phyloP scores from a whole-genome alignment of 208 protist genomes.

The Leptomonas pyrrhocoris region DNA sequence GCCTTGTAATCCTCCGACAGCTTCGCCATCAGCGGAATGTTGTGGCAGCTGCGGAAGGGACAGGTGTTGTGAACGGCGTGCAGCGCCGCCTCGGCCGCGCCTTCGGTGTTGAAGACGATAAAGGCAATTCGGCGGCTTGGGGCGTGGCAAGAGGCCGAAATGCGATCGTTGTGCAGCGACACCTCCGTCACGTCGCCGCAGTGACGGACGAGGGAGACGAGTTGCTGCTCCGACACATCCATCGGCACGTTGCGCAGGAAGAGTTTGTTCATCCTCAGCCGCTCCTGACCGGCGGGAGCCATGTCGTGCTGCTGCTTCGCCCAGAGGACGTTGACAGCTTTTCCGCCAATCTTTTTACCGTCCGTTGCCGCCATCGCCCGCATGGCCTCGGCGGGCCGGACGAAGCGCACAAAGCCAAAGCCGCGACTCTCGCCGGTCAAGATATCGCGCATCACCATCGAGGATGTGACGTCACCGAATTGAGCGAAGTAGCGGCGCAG shows the following conservation, averaged over 20 bases:
- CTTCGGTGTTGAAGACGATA: constrained; percentile 40
- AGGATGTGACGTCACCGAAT: constrained; percentile 42
- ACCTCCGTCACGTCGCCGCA: constrained; percentile 36
- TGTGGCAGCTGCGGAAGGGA: constrained; percentile 40
- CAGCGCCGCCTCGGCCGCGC: constrained; percentile 39
- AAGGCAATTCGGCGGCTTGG: constrained; percentile 50
- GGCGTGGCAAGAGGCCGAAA: not conserved
- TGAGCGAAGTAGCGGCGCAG: constrained; percentile 34
- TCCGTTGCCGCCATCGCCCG: constrained; percentile 24
- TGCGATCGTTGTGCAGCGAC: constrained; percentile 38
- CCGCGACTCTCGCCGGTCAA: constrained; percentile 46
- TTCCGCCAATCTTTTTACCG: constrained; percentile 14
- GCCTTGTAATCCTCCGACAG: constrained; percentile 31
- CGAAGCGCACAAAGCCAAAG: constrained; percentile 49
- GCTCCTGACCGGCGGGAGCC: constrained; percentile 33
- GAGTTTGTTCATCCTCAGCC: constrained; percentile 48
- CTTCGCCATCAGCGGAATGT: constrained; percentile 55
- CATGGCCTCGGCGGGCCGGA: constrained; percentile 17
- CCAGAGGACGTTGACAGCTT: constrained; percentile 36
- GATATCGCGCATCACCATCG: constrained; percentile 60
- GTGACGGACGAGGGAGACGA: constrained; percentile 16
- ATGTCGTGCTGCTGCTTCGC: constrained; percentile 47
- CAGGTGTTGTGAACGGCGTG: constrained; percentile 43
- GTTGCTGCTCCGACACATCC: constrained; percentile 26
- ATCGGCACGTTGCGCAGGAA: constrained; percentile 59